phyloP scores from a whole-genome alignment of 129 eudicot genomes.

The Flaveria sonorensis region DNA sequence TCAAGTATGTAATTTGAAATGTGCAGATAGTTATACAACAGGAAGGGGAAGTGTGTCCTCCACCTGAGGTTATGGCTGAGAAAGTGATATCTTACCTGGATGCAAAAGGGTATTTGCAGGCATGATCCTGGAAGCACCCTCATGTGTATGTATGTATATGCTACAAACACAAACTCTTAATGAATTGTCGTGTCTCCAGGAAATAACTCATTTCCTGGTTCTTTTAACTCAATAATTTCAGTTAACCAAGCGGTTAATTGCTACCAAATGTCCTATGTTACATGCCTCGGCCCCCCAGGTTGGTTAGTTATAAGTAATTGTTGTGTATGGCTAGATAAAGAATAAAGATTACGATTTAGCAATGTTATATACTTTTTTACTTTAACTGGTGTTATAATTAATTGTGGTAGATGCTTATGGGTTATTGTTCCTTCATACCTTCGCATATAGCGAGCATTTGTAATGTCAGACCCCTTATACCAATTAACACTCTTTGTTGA shows the following conservation, averaged over 20 bases:
- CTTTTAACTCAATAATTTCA: background rate
- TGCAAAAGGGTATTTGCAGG: constrained; percentile 68
- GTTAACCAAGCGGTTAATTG: constrained; percentile 24
- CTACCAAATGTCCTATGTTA: background rate
- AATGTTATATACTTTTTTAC: constrained; percentile 6
- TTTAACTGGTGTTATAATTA: background rate
- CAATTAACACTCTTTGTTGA: no score
- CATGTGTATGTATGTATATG: constrained; percentile 15
- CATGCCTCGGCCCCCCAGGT: background rate
- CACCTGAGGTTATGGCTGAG: constrained; percentile 74
- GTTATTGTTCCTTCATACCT: background rate
- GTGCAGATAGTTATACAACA: constrained; percentile 73
- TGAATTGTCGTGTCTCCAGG: constrained; percentile 29
- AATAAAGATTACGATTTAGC: constrained; percentile 8
- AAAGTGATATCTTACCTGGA: constrained; percentile 69
- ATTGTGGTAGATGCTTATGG: background rate
- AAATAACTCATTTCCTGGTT: constrained; percentile 50
- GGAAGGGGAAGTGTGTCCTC: constrained; percentile 52
- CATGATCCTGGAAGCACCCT: constrained; percentile 31
- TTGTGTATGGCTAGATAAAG: constrained; percentile 22
- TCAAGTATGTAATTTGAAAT: constrained; percentile 1
- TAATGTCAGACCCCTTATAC: no score
- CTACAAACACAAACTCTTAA: background rate
- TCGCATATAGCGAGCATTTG: background rate
- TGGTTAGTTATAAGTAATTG: background rate